phyloP scores from a whole-genome alignment of 2,329 filamentous ascomycete genomes.

The Colletotrichum sansevieriae region DNA sequence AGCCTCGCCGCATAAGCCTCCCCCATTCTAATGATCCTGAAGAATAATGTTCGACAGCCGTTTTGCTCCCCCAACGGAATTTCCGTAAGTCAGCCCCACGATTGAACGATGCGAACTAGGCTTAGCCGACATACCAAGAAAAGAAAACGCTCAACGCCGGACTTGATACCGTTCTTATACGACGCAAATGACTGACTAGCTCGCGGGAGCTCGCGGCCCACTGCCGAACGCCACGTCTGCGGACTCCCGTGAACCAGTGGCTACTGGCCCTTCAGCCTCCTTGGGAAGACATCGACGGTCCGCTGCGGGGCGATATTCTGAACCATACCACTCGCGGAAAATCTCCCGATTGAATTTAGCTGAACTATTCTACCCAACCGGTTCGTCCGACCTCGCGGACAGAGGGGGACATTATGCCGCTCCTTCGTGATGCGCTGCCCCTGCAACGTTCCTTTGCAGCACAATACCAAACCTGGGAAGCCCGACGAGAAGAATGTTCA shows the following conservation, averaged over 20 bases:
- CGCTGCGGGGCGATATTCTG: background rate
- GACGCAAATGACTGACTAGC: constrained; percentile 4
- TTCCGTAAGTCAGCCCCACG: background rate
- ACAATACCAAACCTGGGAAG: background rate
- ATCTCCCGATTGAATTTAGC: too few species aligned
- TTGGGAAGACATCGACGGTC: background rate
- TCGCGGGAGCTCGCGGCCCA: constrained; percentile 15
- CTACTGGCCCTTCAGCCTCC: background rate
- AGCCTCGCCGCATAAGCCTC: constrained; percentile 34
- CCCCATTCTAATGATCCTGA: constrained; percentile 30
- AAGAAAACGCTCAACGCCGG: constrained; percentile 26
- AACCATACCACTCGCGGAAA: background rate
- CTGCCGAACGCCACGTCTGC: constrained; percentile 28
- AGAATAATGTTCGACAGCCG: background rate
- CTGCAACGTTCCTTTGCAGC: constrained; percentile 1
- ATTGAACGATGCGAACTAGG: background rate
- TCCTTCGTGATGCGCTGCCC: constrained; percentile 8
- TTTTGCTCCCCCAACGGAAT: background rate
- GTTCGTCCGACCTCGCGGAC: constrained; percentile 34
- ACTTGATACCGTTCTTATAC: constrained; percentile 12
- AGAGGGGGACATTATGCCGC: background rate
- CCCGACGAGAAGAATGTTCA: background rate
- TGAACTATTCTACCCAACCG: constrained; percentile 18
- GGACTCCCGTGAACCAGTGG: constrained; percentile 29
- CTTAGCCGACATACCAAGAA: constrained; percentile 9